Base-by-base conservation (phyloP, 2,329 filamentous ascomycete species). In the Zymoseptoria tritici region DNA sequence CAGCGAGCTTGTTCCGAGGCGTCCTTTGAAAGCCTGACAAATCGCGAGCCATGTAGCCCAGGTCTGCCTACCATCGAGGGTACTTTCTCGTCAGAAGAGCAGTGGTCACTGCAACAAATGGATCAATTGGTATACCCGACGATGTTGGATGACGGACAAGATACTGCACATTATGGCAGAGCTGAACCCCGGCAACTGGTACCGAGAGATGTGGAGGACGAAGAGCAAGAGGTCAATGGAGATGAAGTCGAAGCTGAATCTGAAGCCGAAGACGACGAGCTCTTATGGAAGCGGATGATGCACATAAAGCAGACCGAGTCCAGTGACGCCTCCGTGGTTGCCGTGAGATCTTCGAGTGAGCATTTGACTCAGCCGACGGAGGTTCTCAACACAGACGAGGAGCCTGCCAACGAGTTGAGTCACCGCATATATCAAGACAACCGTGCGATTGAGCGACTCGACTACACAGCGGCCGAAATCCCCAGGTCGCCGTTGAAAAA, bases 151-250 rank as follows among this genome's bases (percentile, higher is more conserved):
- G 36, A 46, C 13, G 36, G 36, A 46, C 36, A 46, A 16, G 36
- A 46, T n/a, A 7, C 36, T 46, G 36, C 36, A 46, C 36, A n/a
- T 13, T 46, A 4, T 16, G 16, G 36, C 36, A 46, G n/a, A 16
- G 13, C 36, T 46, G 36, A 16, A 16, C 36, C 36, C 13, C 13
- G 16, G 16, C 13, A 46, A 16, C 13, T n/a, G 13, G 13, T 46
- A n/a, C 16, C 36, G 4, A 16, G 36, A 13, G 16, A 42, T 6
- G 36, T n/a, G 36, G 36, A 46, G 36, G 5, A 46, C 16, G 36
- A 46, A 16, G 13, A 16, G 36, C 36, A 46, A 26, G 67, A 62
- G 13, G 64, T 60, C 4, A 68, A 72, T 54, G 67, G 59, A 11
- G 64, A 67, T 54, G 55, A 49, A 16, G 66, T 63, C 36, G 64